Conservation (phyloP, 345 rosid genomes). For the Turritis glabra region DNA sequence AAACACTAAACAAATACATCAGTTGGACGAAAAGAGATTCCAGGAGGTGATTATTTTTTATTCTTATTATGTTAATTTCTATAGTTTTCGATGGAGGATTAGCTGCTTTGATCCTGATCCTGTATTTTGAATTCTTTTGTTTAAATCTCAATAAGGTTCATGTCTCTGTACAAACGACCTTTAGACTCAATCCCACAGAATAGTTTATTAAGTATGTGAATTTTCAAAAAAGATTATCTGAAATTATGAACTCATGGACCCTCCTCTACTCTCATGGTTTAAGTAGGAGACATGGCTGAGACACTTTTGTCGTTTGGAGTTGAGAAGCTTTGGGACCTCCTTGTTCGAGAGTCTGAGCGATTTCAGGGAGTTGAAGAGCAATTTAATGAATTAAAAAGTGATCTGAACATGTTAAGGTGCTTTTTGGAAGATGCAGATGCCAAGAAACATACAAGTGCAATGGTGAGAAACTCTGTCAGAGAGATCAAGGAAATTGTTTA, state of each 20-base stretch:
- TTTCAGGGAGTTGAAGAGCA: conserved; percentile 34
- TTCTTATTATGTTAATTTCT: too few species aligned
- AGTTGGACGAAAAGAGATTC: neutral
- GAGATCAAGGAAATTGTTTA: conserved; percentile 34
- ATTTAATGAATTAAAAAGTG: conserved; percentile 17
- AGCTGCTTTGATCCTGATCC: too few species aligned
- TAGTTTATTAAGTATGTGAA: too few species aligned
- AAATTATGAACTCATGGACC: too few species aligned
- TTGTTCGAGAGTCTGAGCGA: conserved; percentile 32
- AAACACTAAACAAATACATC: neutral
- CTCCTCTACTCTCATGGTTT: too few species aligned
- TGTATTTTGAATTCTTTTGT: too few species aligned
- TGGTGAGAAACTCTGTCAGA: conserved; percentile 36
- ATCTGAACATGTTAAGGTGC: conserved; percentile 36
- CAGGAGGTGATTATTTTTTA: neutral
- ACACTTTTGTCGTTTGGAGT: conserved; percentile 35
- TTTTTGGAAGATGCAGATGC: conserved; percentile 47
- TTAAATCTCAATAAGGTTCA: too few species aligned
- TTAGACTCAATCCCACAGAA: too few species aligned
- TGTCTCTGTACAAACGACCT: too few species aligned
- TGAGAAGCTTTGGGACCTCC: conserved; percentile 31
- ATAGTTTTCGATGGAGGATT: too few species aligned
- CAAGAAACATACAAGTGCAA: conserved; percentile 30
- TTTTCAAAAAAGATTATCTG: too few species aligned
- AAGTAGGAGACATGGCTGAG: conserved; percentile 31